phyloP scores from a whole-genome alignment of 305 asterid species.

The Fraxinus latifolia region DNA sequence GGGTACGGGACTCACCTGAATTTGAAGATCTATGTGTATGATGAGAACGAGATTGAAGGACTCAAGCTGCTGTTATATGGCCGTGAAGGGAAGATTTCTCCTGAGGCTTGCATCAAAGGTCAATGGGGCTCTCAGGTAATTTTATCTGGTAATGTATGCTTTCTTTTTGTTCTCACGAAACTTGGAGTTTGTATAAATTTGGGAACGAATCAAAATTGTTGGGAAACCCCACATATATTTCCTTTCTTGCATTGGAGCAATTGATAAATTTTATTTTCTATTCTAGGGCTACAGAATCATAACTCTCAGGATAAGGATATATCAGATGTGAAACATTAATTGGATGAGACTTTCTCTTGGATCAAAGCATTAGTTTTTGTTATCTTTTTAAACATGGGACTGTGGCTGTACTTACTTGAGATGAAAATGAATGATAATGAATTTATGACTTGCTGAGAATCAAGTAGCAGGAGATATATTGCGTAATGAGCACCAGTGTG shows the following conservation, averaged over 20 bases:
- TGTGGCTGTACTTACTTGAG: background rate
- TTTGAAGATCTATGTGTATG: constrained; percentile 82
- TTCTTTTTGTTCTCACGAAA: background rate
- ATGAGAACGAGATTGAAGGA: constrained; percentile 73
- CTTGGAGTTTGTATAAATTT: background rate
- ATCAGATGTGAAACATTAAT: background rate
- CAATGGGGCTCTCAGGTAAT: constrained; percentile 96
- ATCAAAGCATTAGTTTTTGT: background rate
- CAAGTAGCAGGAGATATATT: background rate
- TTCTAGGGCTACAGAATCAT: background rate
- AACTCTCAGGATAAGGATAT: background rate
- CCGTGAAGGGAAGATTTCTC: constrained; percentile 64
- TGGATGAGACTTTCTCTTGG: background rate
- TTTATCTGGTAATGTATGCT: background rate
- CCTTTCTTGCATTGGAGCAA: background rate
- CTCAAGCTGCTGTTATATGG: constrained; percentile 68
- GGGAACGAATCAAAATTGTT: background rate
- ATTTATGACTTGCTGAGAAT: background rate
- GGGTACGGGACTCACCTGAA: constrained; percentile 48
- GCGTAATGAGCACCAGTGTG: background rate
- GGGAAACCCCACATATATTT: background rate
- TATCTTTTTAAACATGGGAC: background rate
- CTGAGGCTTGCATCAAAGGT: constrained; percentile 76
- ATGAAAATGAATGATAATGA: background rate
- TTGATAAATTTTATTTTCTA: background rate